A percentile compares a stretch with the other conserved stretches of the same genome.
Conservation (phyloP, 345 rosid species). For the Aquilaria malaccensis region DNA sequence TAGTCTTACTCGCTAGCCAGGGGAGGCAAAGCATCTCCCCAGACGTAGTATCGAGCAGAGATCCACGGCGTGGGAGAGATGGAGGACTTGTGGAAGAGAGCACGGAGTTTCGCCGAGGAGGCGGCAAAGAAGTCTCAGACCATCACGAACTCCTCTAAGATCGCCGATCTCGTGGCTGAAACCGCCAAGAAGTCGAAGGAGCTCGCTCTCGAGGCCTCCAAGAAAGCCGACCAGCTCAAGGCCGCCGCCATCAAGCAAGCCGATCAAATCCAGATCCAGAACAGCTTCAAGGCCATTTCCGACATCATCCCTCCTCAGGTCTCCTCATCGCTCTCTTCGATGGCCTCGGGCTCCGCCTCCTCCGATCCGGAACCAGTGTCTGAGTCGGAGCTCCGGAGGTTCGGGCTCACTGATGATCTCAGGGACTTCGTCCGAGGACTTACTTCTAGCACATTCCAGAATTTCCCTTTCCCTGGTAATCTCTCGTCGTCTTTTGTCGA, state of each 20-base stretch:
- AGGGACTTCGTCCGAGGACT: constrained; percentile 76
- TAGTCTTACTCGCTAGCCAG: no score
- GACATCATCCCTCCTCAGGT: constrained; percentile 63
- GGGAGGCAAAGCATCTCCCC: no score
- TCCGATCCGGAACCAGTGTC: constrained; percentile 21
- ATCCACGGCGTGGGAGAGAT: constrained; percentile 17
- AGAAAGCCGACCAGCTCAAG: constrained; percentile 65
- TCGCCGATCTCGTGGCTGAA: constrained; percentile 76
- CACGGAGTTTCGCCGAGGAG: constrained; percentile 75
- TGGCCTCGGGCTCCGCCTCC: constrained; percentile 28
- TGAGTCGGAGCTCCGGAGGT: constrained; percentile 48
- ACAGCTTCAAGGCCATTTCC: constrained; percentile 54
- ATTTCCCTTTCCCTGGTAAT: constrained; percentile 45
- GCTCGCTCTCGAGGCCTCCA: constrained; percentile 86
- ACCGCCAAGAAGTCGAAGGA: constrained; percentile 89
- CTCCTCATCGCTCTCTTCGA: constrained; percentile 35
- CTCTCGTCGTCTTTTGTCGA: not conserved
- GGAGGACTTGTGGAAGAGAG: constrained; percentile 90
- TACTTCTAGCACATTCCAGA: constrained; percentile 73
- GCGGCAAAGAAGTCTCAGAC: constrained; percentile 76
- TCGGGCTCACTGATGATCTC: constrained; percentile 85
- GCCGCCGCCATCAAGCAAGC: constrained; percentile 78
- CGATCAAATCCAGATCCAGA: constrained; percentile 84
- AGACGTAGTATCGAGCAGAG: not conserved
- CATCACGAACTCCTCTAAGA: constrained; percentile 44